phyloP scores from a whole-genome alignment of 2,329 filamentous ascomycete genomes.

The Talaromyces albobiverticillius region DNA sequence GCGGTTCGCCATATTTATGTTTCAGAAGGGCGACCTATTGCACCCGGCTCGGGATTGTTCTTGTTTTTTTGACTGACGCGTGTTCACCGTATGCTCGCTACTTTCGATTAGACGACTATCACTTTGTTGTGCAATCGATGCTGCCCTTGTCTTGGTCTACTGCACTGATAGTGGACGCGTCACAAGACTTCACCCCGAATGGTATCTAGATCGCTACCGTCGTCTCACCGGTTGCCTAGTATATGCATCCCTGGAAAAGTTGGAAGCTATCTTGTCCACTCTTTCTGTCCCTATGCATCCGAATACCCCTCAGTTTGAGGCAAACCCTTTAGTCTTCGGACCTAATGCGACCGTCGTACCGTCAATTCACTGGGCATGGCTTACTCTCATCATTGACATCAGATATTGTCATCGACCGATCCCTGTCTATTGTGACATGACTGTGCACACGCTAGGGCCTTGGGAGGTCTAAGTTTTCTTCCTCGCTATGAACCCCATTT shows the following conservation, averaged over 20 bases:
- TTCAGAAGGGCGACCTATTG: slow-evolving; percentile 20
- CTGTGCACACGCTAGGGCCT: slow-evolving; percentile 9
- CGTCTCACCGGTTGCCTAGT: slow-evolving; percentile 34
- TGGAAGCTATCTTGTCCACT: slow-evolving; percentile 36
- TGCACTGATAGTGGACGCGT: slow-evolving; percentile 34
- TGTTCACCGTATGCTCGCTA: slow-evolving; percentile 25
- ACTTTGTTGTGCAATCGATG: slow-evolving; percentile 27
- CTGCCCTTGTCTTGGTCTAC: slow-evolving; percentile 31
- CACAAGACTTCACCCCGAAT: slow-evolving; percentile 30
- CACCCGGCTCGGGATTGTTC: not conserved
- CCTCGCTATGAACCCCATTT: slow-evolving; percentile 7
- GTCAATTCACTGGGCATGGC: slow-evolving; percentile 3
- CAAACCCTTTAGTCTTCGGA: slow-evolving; percentile 6
- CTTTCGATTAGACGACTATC: slow-evolving; percentile 32
- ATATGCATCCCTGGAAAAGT: slow-evolving; percentile 31
- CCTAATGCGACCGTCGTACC: slow-evolving; percentile 10
- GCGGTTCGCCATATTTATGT: slow-evolving; percentile 39
- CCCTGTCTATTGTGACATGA: slow-evolving; percentile 8
- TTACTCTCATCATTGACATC: slow-evolving; percentile 1
- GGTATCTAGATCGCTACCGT: slow-evolving; percentile 27
- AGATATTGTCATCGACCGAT: slow-evolving; percentile 9
- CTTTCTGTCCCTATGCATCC: slow-evolving; percentile 27
- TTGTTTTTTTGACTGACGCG: slow-evolving; percentile 24
- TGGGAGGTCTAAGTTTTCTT: not conserved
- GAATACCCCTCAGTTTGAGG: slow-evolving; percentile 37